Base-by-base conservation (phyloP, 331 rosid species). In the Pyracantha coccinea region DNA sequence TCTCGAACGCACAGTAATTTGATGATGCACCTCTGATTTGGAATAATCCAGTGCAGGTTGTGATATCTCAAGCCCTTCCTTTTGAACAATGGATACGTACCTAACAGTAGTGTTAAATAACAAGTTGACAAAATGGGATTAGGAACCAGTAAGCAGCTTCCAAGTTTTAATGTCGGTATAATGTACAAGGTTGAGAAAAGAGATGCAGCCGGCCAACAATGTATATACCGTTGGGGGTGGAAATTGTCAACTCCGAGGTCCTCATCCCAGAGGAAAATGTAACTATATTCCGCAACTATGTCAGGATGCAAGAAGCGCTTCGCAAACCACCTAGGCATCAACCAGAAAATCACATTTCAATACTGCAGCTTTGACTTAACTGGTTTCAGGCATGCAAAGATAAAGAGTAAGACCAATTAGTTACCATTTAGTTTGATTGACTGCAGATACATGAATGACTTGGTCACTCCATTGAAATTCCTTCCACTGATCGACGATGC, bases 271-370 rank as follows among this genome's bases (percentile, higher is more conserved):
- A 94, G 97, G 84, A 94, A 94, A 79, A 94, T 77, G 80, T 94
- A 90, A 71, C 78, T 68, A 81, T 94, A 94, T 54, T 85, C 89
- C 20, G 92, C 92, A 73, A 94, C 96, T 66, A 94, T 88, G 82
- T 94, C 97, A 8, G 99, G 99, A 81, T 94, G 99, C 60, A 94
- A 80, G 89, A 94, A 94, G 63, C 97, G 95, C 84, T 94, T 94
- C 29, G 99, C 99, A 73, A 90, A 92, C 99, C 99, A 94, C 97
- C 99, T 94, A 82, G 44, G 47, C 74, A 83, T 76, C 67, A 76
- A 38, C 54, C 60, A n/a, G 28, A 58, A 55, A 63, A 67, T 4
- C 54, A 62, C 8, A 52, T 77, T 69, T 58, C 47, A 52, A 77
- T 60, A 71, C 62, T 27, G 54, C 62, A 59, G 61, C 63, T 63